Base-by-base conservation (phyloP, 306 rosid species). In the Crotalaria pallida region DNA sequence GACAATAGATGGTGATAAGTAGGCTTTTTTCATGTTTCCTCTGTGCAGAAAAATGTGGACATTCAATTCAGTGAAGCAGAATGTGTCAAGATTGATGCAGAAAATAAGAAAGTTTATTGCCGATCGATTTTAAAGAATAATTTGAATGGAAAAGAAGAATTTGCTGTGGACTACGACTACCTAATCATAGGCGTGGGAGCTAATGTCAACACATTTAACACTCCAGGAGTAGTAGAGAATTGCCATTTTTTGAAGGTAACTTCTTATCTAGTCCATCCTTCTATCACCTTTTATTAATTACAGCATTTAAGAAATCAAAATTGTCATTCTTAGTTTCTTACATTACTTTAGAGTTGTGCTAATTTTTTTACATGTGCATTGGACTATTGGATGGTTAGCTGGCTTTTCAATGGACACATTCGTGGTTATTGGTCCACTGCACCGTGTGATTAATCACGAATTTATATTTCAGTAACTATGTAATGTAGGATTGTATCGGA, bases 241-340 rank as follows among this genome's bases (percentile, higher is more conserved):
- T 94, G 99, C 70, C 99, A 91, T 63, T 94, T 94, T 80, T 82
- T 94, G 82, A 94, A 94, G 96, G 99, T 94, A 58, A 21, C 10
- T 60, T 18, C 29, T 40, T 61, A 29, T 73, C 41, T 38, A 62
- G 38, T 22, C 21, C 60, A 50, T 73, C 58, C 61, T 59, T 73
- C 13, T 43, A 31, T 6, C 16, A 49, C 23, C 12, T 58, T 44
- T 47, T 16, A 52, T 34, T 5, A 10, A 1, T 18, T 26, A 7
- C 49, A 26, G 16, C 34, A 41, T 51, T 24, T 33, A 36, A 34
- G 36, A 31, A 5, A 31, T 8, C 5, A 0, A 31, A 9, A 36
- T 36, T 36, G 7, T 11, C 7, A 36, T 36, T 8, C n/a, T n/a
- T n/a, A n/a, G n/a, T n/a, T 36, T 29, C 6, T 31, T 31, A 27